Evolutionary conservation across 106 monocot genomes (phyloP), one percentile per base, ranked within the genome.

Genomic region (Dactylorhiza incarnata): DNA sequence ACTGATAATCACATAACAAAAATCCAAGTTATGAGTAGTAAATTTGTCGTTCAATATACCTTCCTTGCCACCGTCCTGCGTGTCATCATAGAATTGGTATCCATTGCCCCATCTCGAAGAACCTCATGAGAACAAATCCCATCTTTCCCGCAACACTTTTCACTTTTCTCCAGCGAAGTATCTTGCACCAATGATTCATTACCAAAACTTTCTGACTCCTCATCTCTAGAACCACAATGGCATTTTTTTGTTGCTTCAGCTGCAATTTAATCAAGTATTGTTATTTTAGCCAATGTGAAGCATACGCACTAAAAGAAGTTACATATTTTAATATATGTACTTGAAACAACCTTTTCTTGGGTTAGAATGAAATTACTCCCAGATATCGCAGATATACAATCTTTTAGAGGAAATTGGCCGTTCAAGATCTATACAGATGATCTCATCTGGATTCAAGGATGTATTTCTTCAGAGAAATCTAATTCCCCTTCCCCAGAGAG

Each of bases 101-200:
- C 79, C 66, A 80, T 45, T 13, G 73, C 73, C 53, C 86, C 90
- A 83, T 97, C 85, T 44, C 77, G 56, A 80, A 97, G 93, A 87
- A 93, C 80, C 77, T 87, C 90, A 83, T 93, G 90, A 9, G 96
- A 91, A 77, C 93, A 97, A 79, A 97, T 93, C 51, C 89, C 96
- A 91, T 89, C 82, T 76, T 87, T 93, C 55, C 85, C 85, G 51
- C 91, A 86, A 81, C 82, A 89, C 43, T 51, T 73, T 22, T 84
- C 89, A 73, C 4, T 81, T 80, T 74, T 77, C 37, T 85, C 81
- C 49, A 51, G 76, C 17, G 19, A 45, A 78, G 82, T 13, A 79
- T 84, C 71, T 48, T 74, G 62, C 63, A 72, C 46, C 67, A 72
- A 11, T 14, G 78, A 29, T 52, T 81, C 50, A 85, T 81, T 63